Evolutionary conservation across 495 filamentous ascomycete species (phyloP).

Genomic region (Sporormia fimetaria): DNA sequence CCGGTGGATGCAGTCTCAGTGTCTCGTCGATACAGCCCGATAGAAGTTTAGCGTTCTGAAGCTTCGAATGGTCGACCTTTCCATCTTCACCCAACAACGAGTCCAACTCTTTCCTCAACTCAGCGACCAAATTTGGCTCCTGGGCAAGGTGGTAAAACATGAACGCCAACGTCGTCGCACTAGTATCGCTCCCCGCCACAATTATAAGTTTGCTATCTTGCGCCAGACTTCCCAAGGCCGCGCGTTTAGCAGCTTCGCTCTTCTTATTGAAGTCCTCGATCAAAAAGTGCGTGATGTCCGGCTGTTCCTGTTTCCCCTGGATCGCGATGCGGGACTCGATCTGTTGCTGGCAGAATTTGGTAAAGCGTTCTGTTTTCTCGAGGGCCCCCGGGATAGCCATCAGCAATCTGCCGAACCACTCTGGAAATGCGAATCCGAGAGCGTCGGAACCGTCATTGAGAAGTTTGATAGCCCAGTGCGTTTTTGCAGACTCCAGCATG

Average conservation of each 20-base stretch:
- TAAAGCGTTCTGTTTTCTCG: too few species aligned
- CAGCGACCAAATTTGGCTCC: constrained; percentile 22
- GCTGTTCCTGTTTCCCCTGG: too few species aligned
- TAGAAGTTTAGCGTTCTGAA: constrained; percentile 24
- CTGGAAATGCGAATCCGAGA: too few species aligned
- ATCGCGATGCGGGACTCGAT: too few species aligned
- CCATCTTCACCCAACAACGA: constrained; percentile 10
- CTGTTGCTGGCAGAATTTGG: too few species aligned
- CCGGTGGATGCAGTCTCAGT: constrained; percentile 35
- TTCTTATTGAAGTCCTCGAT: too few species aligned
- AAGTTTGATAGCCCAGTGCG: constrained; percentile 26
- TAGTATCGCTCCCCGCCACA: constrained; percentile 39
- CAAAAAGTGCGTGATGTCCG: too few species aligned
- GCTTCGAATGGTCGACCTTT: constrained; percentile 14
- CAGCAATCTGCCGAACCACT: too few species aligned
- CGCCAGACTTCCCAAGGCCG: constrained; percentile 18
- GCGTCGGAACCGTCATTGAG: too few species aligned
- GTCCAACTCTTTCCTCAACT: constrained; percentile 31
- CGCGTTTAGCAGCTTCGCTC: too few species aligned
- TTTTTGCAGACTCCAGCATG: constrained; percentile 29
- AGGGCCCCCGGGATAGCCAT: too few species aligned
- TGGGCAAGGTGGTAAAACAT: constrained; percentile 36
- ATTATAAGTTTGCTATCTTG: constrained; percentile 31
- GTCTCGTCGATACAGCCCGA: constrained; percentile 37
- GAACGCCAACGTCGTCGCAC: constrained; percentile 32